phyloP scores from a whole-genome alignment of 805 yeast genomes.

The Myxozyma kluyveri region DNA sequence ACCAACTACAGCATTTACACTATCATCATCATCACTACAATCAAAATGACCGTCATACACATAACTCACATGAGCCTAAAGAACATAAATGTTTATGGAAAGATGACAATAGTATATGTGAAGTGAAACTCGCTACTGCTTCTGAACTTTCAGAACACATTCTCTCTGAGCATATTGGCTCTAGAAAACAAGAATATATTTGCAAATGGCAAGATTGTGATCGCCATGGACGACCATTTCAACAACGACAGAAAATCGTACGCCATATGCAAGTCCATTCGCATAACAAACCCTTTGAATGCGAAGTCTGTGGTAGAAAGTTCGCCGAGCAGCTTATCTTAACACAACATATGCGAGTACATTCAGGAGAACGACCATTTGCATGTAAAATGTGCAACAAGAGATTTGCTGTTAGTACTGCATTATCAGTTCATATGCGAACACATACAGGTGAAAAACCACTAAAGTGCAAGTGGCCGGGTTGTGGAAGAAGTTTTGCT shows the following conservation, averaged over 20 bases:
- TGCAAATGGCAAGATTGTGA: constrained; percentile 82
- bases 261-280: constrained; percentile 91
- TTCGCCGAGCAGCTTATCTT: constrained; percentile 79
- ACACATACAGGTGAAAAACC: constrained; percentile 93
- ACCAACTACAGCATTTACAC: constrained; percentile 1
- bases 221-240: constrained; percentile 59
- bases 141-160: constrained; percentile 72
- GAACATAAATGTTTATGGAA: constrained; percentile 23
- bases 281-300: constrained; percentile 72
- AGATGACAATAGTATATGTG: constrained; percentile 46
- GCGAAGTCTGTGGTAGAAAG: constrained; percentile 62
- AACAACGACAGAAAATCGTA: constrained; percentile 79
- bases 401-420: constrained; percentile 75
- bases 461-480: constrained; percentile 69
- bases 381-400: constrained; percentile 71
- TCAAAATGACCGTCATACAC: background rate
- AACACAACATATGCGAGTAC: constrained; percentile 76
- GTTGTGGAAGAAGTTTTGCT: constrained; percentile 80
- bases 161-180: constrained; percentile 63
- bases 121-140: constrained; percentile 48
- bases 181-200: constrained; percentile 64
- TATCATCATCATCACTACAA: constrained; percentile 5
- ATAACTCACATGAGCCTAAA: background rate
- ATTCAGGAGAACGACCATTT: constrained; percentile 88
- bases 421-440: constrained; percentile 77